Conservation (phyloP, 1,139 yeast genomes). For the Yamadazyma epiphylla region DNA sequence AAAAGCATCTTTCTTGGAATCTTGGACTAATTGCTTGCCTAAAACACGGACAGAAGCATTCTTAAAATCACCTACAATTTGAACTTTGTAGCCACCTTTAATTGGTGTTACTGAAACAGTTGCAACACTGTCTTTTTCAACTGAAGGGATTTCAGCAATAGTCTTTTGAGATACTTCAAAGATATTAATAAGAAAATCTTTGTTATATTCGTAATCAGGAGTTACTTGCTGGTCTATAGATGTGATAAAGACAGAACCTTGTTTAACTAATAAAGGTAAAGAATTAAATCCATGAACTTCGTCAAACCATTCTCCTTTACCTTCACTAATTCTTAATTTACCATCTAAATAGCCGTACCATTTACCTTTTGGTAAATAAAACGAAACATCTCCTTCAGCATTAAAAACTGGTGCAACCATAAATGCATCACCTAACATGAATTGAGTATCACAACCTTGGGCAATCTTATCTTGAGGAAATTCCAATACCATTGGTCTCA, state of each 20-base stretch:
- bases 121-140: slow-evolving; percentile 11
- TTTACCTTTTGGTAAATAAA: slow-evolving; percentile 24
- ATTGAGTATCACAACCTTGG: slow-evolving; percentile 24
- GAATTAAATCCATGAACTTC: slow-evolving; percentile 26
- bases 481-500: slow-evolving; percentile 27
- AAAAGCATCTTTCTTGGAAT: slow-evolving; percentile 4
- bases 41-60: slow-evolving; percentile 9
- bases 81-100: slow-evolving; percentile 6
- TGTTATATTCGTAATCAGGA: slow-evolving; percentile 17
- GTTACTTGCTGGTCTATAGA: slow-evolving; percentile 7
- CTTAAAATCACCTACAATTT: slow-evolving; percentile 5
- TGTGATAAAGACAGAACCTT: slow-evolving; percentile 19
- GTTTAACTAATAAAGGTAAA: slow-evolving; percentile 24
- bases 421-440: slow-evolving; percentile 24
- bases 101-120: slow-evolving; percentile 6
- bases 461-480: slow-evolving; percentile 21
- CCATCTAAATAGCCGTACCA: slow-evolving; percentile 33
- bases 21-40: slow-evolving; percentile 5
- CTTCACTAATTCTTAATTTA: slow-evolving; percentile 15
- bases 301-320: slow-evolving; percentile 20
- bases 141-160: slow-evolving; percentile 12
- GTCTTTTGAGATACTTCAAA: slow-evolving; percentile 10
- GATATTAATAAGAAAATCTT: slow-evolving; percentile 16
- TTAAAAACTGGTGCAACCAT: slow-evolving; percentile 30
- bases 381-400: slow-evolving; percentile 24